Base-by-base conservation (phyloP, 495 filamentous ascomycete genomes). In the Lophium mytilinum region DNA sequence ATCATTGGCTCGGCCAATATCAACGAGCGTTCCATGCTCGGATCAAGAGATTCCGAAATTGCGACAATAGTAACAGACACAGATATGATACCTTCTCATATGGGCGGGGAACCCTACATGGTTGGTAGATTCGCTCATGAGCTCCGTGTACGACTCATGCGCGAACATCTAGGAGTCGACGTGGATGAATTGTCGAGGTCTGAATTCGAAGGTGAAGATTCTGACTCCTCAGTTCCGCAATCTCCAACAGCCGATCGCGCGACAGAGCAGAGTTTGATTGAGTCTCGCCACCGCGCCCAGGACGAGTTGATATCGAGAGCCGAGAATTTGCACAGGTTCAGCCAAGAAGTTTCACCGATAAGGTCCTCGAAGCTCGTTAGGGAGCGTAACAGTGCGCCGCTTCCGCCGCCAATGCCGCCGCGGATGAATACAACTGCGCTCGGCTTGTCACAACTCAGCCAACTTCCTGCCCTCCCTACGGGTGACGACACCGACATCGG, bases 1-100 rank as follows among this genome's bases (percentile, higher is more conserved):
- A 85, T 99, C 53, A 99, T 99, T 65, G 93, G 93, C 15, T 96
- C 91, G 39, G 94, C 93, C 30, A 99, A 99, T 67, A 99, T 99
- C 75, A 99, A 99, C 66, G 93, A 99, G 68, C 86, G 93, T 33
- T 96, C 91, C 11, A 92, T 99, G 90, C 67, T 95, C 18, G 93
- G 93, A 37, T 82, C 80, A 15, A 78, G 94, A 59, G 93, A 99
- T 70, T 95, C 90, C 0, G 93, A 99, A 68, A 85, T 88, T 50
- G 94, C 94, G 3, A 83, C 92, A 6, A 78, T 99, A 17, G 88
- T 99, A 39, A 80, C 91, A 46, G 93, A 99, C 71, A 95, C 88
- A 1, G 90, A 96, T 63, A 89, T 96, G 84, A 81, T 96, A 50
- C 84, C 83, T 78, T 95, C 90, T 14, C 88, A 80, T 45, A 97